Conservation (phyloP, 768 basidiomycete species). For the Xerocomus potaroensis region DNA sequence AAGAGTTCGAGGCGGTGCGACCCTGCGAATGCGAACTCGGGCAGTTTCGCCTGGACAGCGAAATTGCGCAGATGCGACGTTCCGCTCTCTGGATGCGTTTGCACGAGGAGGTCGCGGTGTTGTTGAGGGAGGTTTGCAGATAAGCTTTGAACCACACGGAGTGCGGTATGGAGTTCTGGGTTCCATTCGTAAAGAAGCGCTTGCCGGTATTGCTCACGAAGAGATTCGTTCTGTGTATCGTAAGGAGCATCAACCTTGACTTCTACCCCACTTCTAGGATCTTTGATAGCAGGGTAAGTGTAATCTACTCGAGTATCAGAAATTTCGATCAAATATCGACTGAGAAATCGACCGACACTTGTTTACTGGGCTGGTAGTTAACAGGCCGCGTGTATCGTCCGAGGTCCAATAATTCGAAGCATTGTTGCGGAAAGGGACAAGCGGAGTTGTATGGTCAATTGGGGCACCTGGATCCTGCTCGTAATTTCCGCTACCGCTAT, state of each 20-base stretch:
- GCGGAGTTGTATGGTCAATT: background rate
- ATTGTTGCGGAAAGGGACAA: constrained; percentile 13
- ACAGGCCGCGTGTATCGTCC: constrained; percentile 5
- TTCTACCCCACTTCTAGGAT: background rate
- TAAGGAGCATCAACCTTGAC: constrained; percentile 16
- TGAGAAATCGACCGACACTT: constrained; percentile 7
- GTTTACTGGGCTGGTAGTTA: background rate
- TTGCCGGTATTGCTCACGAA: background rate
- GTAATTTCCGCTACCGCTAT: background rate
- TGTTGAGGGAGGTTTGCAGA: background rate
- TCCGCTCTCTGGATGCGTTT: background rate
- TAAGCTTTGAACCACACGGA: background rate
- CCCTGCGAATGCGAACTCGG: constrained; percentile 17
- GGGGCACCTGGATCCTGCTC: background rate
- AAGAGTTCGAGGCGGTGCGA: constrained; percentile 20
- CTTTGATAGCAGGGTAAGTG: constrained; percentile 17
- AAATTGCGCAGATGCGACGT: constrained; percentile 5
- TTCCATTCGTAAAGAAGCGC: background rate
- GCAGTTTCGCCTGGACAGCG: constrained; percentile 2
- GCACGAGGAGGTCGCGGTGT: background rate
- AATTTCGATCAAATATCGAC: background rate
- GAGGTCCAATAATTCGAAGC: constrained; percentile 13
- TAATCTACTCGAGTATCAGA: constrained; percentile 10
- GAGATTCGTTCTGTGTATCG: background rate
- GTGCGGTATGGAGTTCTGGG: background rate